These are phyloP conservation scores for Amanita jacksonii DNA, from an alignment of 768 basidiomycete species.

Conservation along the genomic window DNA sequence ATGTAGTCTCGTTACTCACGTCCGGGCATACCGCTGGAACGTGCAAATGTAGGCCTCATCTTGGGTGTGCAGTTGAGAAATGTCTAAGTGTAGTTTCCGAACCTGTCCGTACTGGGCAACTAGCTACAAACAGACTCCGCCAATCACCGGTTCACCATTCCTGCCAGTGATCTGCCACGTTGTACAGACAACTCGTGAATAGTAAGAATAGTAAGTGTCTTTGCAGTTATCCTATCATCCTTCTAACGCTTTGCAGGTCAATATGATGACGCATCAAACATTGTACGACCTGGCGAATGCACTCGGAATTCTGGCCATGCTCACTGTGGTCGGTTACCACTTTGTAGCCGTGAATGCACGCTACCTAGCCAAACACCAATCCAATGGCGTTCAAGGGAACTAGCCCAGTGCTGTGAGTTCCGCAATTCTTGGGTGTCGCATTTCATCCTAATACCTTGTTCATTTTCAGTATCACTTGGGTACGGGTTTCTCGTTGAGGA, in stretches of 20 bases:
- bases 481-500: no score
- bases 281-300: slow-evolving; percentile 77
- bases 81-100: slow-evolving; percentile 18
- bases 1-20: slow-evolving; percentile 36
- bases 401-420: background rate
- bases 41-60: slow-evolving; percentile 58
- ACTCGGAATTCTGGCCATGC: slow-evolving; percentile 78
- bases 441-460: no score
- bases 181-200: slow-evolving; percentile 1
- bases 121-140: slow-evolving; percentile 19
- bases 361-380: slow-evolving; percentile 21
- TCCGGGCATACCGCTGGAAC: slow-evolving; percentile 73
- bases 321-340: slow-evolving; percentile 85
- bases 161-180: background rate
- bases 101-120: slow-evolving; percentile 24
- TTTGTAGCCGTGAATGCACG: slow-evolving; percentile 76
- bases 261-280: slow-evolving; percentile 75
- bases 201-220: no score
- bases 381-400: background rate
- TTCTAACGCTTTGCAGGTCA: slow-evolving; percentile 11
- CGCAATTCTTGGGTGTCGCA: background rate
- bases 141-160: background rate
- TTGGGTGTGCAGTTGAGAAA: slow-evolving; percentile 15
- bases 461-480: no score
- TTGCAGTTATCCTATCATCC: no score